A percentile compares a stretch with the other conserved stretches of the same genome.
phyloP scores from a whole-genome alignment of 768 basidiomycete species.

The Boletales sp. region DNA sequence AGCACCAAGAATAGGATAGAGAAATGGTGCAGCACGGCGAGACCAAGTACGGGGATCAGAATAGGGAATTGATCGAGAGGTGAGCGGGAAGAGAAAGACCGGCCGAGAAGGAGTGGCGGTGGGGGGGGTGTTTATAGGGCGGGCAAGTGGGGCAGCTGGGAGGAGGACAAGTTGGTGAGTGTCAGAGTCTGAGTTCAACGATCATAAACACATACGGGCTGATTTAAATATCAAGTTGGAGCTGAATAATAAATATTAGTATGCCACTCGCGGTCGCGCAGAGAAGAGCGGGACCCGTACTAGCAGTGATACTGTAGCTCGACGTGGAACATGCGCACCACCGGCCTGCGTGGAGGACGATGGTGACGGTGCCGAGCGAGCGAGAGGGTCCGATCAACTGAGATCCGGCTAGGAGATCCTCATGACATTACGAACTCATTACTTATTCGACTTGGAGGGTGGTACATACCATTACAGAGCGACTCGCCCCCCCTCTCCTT shows the following conservation, averaged over 20 bases:
- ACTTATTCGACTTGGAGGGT: background rate
- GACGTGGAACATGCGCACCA: conserved; percentile 2
- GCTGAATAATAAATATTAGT: conserved; percentile 1
- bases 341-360: background rate
- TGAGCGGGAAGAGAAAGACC: background rate
- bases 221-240: conserved; percentile 4
- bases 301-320: background rate
- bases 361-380: conserved; percentile 24
- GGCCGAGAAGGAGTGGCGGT: background rate
- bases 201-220: conserved; percentile 3
- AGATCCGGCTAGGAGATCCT: conserved; percentile 29
- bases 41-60: conserved; percentile 13
- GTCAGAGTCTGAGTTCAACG: conserved; percentile 25
- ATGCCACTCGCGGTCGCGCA: background rate
- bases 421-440: background rate
- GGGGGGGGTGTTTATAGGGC: background rate
- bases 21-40: conserved; percentile 14
- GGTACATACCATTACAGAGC: too few relatives aligned
- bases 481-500: too few relatives aligned
- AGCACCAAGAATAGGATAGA: conserved; percentile 18
- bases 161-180: background rate
- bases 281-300: background rate
- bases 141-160: background rate
- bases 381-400: conserved; percentile 21
- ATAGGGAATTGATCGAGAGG: conserved; percentile 11